Evolutionary conservation across 75 land plant species (phyloP), one percentile per base, ranked within the genome.

Genomic region (Isoetes taiwanensis): DNA sequence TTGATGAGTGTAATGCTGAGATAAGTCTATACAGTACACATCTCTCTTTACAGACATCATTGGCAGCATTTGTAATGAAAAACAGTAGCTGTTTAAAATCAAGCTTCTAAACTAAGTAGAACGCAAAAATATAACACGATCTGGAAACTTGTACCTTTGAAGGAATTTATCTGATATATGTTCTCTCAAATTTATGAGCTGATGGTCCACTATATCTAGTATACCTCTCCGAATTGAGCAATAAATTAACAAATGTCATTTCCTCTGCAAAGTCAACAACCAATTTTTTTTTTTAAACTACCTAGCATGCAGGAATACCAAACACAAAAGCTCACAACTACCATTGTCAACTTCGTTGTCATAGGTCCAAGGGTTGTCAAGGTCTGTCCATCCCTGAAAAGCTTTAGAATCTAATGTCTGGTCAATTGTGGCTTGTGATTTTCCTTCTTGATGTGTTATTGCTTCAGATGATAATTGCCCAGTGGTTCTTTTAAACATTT

Each of bases 341-440:
- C 70, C 72, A 41, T 77, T 78, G 50, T 72, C 76, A 1, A 72
- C 67, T 54, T 79, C 97, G 67, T 86, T 90, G 61, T 91, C 97
- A 67, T 73, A 34, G 5, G 97, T 91, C 97, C 97, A 91, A 3
- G 97, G 97, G 52, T 91, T 91, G 55, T 91, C 97, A 21, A 58
- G 54, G 34, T 72, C 85, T 4, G 57, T 63, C 88, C 94, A 86
- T 26, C 97, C 97, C 61, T 52, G 73, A 43, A 91, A 91, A 43
- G 80, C 78, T 66, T 67, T 74, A 34, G 37, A 48, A 57, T 90
- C 96, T 43, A 91, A 52, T 0, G 88, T 91, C 12, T 94, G 79
- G 52, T 91, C 94, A 21, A 91, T 94, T 35, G 74, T 61, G 28
- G 82, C 82, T 55, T 83, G 60, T 23, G 94, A 85, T 57, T 80